Base-by-base conservation (phyloP, 2,329 filamentous ascomycete genomes). In the Pleochaeta shiraiana region DNA sequence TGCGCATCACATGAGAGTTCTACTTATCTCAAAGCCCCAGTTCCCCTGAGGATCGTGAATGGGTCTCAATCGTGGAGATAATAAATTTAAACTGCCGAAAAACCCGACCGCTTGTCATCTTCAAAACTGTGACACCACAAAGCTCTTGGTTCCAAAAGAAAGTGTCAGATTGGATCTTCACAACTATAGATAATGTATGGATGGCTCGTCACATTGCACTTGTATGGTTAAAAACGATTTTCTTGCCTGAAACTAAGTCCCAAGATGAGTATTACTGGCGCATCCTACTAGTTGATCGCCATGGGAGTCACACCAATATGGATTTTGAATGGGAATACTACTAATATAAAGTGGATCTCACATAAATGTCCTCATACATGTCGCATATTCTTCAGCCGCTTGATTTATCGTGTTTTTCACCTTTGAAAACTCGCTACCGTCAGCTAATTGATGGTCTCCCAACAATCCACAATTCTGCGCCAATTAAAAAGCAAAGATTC, bases 391-490 rank as follows among this genome's bases (percentile, higher is more conserved):
- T 55, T 31, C 50, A 55, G 28, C 30, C 55, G 28, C 55, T 59
- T n/a, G 55, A 59, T 59, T 59, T 59, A n/a, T 31, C 30, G 55
- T 33, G 55, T 59, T 59, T 37, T 59, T 59, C 26, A n/a, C 55
- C 55, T 33, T n/a, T 59, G 19, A 59, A 59, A 33, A 30, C 55
- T 31, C 19, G 55, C 19, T 33, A 59, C 55, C 55, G 30, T 60
- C 57, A 24, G 57, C 19, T 60, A 19, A 60, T 37, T 60, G 57
- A 60, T 19, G 57, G 9, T 37, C 19, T 37, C 57, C 37, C 57
- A 3, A 60, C 19, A 21, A 37, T 24, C 3, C n/a, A 60, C 19
- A 19, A 60, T 37, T 33, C 16, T 60, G 57, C 30, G 31, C 57
- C 31, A 9, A 37, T 60, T 7, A 21, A 60, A 37, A 60, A 37